These are phyloP conservation scores for Fulvia fulva DNA, from an alignment of 2,329 filamentous ascomycete genomes.

Conservation along the genomic window DNA sequence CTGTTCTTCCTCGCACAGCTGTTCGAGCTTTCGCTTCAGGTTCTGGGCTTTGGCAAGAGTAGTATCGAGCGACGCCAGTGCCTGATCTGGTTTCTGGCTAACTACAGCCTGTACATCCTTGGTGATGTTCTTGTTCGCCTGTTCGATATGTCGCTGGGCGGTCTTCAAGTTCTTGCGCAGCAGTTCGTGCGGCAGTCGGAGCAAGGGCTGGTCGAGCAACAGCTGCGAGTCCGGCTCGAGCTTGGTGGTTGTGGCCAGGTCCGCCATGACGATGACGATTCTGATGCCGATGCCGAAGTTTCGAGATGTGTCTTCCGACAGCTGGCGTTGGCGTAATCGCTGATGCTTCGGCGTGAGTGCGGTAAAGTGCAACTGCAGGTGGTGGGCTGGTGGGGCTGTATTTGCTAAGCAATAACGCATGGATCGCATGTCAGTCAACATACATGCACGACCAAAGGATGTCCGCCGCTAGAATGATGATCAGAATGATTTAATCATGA, in stretches of 20 bases:
- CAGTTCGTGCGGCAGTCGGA: constrained; percentile 88
- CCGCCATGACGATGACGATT: constrained; percentile 38
- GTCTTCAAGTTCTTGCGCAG: constrained; percentile 91
- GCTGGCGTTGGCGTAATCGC: background rate
- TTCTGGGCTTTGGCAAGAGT: constrained; percentile 83
- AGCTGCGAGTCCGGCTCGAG: constrained; percentile 73
- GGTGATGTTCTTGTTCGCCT: constrained; percentile 61
- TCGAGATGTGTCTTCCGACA: background rate
- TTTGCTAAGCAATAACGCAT: background rate
- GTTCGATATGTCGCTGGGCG: constrained; percentile 72
- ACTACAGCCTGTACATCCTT: constrained; percentile 54
- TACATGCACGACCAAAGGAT: background rate
- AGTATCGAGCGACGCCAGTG: constrained; percentile 74
- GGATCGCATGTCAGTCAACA: background rate
- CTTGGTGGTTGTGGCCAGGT: constrained; percentile 54
- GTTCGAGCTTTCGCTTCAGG: constrained; percentile 80
- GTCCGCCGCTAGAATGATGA: background rate
- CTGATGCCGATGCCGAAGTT: no score
- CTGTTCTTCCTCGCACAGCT: constrained; percentile 73
- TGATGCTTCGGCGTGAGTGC: background rate
- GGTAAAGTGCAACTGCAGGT: background rate
- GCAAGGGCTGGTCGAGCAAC: constrained; percentile 84
- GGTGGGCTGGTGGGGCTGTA: background rate
- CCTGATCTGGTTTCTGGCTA: constrained; percentile 55
- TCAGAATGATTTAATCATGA: background rate